A percentile compares a stretch with the other conserved stretches of the same genome.
phyloP scores from a whole-genome alignment of 768 basidiomycete genomes.

The Mycena rebaudengoi region DNA sequence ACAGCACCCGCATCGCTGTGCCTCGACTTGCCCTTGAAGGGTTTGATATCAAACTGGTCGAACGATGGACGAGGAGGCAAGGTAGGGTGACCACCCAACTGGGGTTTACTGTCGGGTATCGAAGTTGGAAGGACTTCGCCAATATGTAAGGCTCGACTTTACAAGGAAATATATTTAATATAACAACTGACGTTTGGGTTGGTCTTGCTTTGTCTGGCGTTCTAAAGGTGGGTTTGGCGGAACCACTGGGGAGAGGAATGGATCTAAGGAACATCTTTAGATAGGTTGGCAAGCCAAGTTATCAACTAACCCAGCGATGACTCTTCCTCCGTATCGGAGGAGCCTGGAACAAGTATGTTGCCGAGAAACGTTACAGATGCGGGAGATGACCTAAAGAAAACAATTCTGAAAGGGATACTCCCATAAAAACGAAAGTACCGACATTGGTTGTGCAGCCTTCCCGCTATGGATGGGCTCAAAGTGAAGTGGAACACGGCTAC shows the following conservation, averaged over 20 bases:
- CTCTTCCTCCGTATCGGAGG: conserved; percentile 20
- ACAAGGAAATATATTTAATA: too few relatives aligned
- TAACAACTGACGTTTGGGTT: too few relatives aligned
- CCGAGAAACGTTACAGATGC: neutral
- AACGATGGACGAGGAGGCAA: neutral
- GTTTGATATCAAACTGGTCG: neutral
- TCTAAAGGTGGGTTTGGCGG: neutral
- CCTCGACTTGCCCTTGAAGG: neutral
- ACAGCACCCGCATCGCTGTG: neutral
- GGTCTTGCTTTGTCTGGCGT: too few relatives aligned
- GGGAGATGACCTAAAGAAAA: neutral
- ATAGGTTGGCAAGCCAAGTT: neutral
- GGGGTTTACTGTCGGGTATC: neutral
- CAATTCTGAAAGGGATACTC: neutral
- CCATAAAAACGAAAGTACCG: neutral
- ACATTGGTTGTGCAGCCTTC: neutral
- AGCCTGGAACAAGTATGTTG: conserved; percentile 17
- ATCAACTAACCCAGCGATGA: neutral
- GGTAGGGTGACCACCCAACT: neutral
- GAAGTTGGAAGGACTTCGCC: neutral
- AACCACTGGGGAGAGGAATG: neutral
- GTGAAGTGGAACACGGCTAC: neutral
- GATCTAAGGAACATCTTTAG: neutral
- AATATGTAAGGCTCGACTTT: too few relatives aligned
- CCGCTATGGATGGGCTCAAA: neutral